Conservation (phyloP, 371 early-diverging fungal species). For the Mortierella sp. region DNA sequence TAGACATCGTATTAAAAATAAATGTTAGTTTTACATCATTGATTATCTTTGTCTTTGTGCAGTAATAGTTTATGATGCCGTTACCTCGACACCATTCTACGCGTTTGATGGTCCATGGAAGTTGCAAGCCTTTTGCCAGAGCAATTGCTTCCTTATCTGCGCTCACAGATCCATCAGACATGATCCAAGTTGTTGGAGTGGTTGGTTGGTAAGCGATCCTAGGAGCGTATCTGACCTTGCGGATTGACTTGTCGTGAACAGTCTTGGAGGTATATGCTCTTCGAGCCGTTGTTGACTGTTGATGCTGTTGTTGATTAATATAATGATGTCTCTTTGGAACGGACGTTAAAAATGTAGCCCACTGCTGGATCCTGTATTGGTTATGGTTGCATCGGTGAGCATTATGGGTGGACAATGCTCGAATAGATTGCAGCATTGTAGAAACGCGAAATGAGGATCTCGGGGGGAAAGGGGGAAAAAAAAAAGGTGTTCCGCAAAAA, state of each 20-base stretch:
- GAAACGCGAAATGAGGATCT: background rate
- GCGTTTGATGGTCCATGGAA: slow-evolving; percentile 50
- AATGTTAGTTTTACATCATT: too few species aligned
- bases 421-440: background rate
- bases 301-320: slow-evolving; percentile 2
- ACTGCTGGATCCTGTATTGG: slow-evolving; percentile 26
- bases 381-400: background rate
- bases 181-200: slow-evolving; percentile 39
- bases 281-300: background rate
- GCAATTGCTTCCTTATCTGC: slow-evolving; percentile 48
- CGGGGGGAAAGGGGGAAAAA: background rate
- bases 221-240: slow-evolving; percentile 13
- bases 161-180: slow-evolving; percentile 46
- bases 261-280: slow-evolving; percentile 7
- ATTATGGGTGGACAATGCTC: background rate
- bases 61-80: too few species aligned
- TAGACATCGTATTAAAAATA: background rate
- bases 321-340: slow-evolving; percentile 25
- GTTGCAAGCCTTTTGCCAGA: slow-evolving; percentile 32
- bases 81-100: slow-evolving; percentile 52
- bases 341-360: slow-evolving; percentile 33
- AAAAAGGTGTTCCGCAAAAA: background rate
- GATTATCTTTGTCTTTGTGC: too few species aligned
- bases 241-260: slow-evolving; percentile 18
- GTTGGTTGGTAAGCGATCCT: slow-evolving; percentile 33